Conservation (phyloP, 352 stramenopile species). For the Sclerospora graminicola region DNA sequence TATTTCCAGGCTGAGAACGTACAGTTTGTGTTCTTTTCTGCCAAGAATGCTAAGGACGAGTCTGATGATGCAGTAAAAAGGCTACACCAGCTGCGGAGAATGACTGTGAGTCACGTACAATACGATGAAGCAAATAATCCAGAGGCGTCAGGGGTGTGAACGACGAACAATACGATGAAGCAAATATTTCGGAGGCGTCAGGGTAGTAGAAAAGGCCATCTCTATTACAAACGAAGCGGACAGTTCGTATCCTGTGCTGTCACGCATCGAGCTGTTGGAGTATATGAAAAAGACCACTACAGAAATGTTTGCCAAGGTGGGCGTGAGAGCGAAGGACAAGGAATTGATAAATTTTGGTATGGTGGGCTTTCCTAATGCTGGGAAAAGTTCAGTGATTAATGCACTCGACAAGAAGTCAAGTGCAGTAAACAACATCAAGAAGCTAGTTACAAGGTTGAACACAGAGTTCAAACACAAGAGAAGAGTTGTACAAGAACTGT, state of each 20-base stretch:
- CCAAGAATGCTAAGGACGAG: conserved; percentile 89
- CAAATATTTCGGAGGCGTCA: too few species aligned
- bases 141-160: conserved; percentile 4
- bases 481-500: too few species aligned
- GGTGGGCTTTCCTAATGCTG: too few species aligned
- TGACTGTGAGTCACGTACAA: conserved; percentile 27
- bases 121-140: conserved; percentile 24
- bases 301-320: conserved; percentile 43
- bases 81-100: conserved; percentile 47
- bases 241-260: conserved; percentile 49
- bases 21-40: conserved; percentile 97
- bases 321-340: too few species aligned
- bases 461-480: too few species aligned
- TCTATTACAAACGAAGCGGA: too few species aligned
- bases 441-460: too few species aligned
- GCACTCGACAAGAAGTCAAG: too few species aligned
- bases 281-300: conserved; percentile 52
- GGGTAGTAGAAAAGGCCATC: background rate
- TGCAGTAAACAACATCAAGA: too few species aligned
- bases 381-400: conserved; percentile 99
- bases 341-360: too few species aligned
- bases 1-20: conserved; percentile 91
- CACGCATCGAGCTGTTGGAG: conserved; percentile 64
- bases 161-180: too few species aligned
- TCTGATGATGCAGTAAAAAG: conserved; percentile 83